Base-by-base conservation (phyloP, 495 filamentous ascomycete species). In the Tuber aestivum region DNA sequence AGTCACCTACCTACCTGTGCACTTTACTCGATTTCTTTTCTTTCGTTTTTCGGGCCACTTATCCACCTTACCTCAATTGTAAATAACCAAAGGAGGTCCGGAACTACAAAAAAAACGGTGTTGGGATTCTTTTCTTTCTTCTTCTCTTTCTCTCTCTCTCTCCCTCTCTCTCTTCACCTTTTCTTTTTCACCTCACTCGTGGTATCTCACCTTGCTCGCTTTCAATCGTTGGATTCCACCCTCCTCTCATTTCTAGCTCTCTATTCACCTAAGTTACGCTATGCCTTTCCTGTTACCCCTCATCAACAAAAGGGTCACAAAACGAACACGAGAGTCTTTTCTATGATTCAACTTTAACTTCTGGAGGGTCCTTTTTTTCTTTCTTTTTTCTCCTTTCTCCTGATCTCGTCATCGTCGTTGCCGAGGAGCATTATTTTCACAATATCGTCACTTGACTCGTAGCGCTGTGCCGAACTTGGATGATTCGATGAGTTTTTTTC, bases 211-310 rank as follows among this genome's bases (percentile, higher is more conserved):
- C 71, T 70, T 45, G 40, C 37, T 72, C 68, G 27, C 44, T 70
- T 72, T 61, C 41, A 44, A 69, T 14, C 73, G 75, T 73, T 76
- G 70, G 76, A 78, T 81, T 76, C 77, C n/a, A n/a, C n/a, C n/a
- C 75, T 74, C 83, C 74, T 76, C 77, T 78, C 76, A 79, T 83
- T 72, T 77, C 38, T 41, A 74, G 76, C 80, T 82, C 83, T 83
- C 79, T 80, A 82, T 81, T 82, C 76, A 76, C 80, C 50, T 3
- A 5, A 20, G 16, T 20, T 16, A 45, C 16, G 27, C n/a, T n/a
- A n/a, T n/a, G 8, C 9, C 12, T 61, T 61, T 10, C 50, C 14
- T 14, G 23, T 61, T 61, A 27, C n/a, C 50, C 50, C 23, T 27
- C 0, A 10, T 61, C 23, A n/a, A 32, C 23, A 27, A 4, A 27